phyloP scores from a whole-genome alignment of 2,329 filamentous ascomycete species.

The Scedosporium aurantiacum region DNA sequence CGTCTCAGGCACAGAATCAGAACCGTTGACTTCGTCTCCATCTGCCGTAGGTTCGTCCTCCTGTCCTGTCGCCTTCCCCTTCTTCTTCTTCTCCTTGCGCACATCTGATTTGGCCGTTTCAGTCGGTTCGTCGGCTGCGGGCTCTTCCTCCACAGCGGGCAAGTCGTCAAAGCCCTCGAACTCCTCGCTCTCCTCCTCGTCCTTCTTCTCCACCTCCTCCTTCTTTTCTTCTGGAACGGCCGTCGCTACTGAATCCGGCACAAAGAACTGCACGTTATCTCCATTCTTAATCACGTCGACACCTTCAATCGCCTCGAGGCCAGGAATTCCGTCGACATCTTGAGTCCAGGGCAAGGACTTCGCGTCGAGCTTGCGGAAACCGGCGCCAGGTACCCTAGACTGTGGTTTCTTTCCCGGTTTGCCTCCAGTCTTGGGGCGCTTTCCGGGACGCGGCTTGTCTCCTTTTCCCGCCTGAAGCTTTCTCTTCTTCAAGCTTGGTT shows the following conservation, averaged over 20 bases:
- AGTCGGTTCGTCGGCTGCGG: constrained; percentile 16
- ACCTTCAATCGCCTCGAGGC: constrained; percentile 81
- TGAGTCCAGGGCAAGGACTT: constrained; percentile 51
- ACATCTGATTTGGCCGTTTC: constrained; percentile 19
- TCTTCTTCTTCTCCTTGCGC: constrained; percentile 17
- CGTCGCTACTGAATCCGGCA: constrained; percentile 14
- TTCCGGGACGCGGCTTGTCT: neutral
- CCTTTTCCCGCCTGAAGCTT: neutral
- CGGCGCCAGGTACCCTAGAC: neutral
- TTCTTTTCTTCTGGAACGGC: constrained; percentile 9
- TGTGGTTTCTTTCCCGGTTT: neutral
- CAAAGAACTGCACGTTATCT: constrained; percentile 45
- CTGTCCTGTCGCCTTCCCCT: constrained; percentile 19
- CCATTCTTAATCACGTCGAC: constrained; percentile 71
- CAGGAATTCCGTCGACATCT: constrained; percentile 89
- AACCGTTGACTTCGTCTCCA: constrained; percentile 26
- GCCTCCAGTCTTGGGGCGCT: neutral
- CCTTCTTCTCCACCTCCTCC: constrained; percentile 9
- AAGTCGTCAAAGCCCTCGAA: constrained; percentile 56
- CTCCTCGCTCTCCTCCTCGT: constrained; percentile 36
- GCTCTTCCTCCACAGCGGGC: constrained; percentile 20
- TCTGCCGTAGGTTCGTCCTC: constrained; percentile 15
- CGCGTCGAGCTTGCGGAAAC: constrained; percentile 26
- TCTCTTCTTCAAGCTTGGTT: constrained; percentile 3
- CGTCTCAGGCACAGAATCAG: constrained; percentile 44